Evolutionary conservation across 768 basidiomycete species (phyloP).

Genomic region (Phlebiopsis gigantea): DNA sequence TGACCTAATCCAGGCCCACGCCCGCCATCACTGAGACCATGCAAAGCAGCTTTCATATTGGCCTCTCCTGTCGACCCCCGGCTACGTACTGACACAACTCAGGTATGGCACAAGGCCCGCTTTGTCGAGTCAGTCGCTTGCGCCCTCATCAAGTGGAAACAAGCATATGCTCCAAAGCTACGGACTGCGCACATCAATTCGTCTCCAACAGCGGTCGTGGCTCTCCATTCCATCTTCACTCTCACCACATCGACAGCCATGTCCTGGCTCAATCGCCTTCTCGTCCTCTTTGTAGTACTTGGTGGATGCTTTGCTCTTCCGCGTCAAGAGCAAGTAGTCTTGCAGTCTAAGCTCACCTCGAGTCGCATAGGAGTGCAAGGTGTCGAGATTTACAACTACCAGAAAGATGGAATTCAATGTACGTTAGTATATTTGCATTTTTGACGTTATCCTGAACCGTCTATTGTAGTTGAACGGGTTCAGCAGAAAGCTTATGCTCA

Average conservation of each 20-base stretch:
- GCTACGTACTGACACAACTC: neutral
- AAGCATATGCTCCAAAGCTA: neutral
- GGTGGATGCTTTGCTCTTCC: neutral
- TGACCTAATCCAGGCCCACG: neutral
- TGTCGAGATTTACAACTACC: neutral
- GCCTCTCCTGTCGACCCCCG: neutral
- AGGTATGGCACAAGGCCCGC: too few relatives aligned
- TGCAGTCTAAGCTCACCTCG: neutral
- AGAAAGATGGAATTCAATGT: neutral
- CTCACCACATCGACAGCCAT: neutral
- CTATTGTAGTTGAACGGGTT: slow-evolving; percentile 53
- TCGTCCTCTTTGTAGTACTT: neutral
- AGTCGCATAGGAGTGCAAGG: neutral
- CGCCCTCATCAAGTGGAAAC: neutral
- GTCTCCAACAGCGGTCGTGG: neutral
- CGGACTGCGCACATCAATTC: neutral
- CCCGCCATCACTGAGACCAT: neutral
- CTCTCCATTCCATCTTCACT: neutral
- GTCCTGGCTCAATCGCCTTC: neutral
- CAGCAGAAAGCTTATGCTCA: slow-evolving; percentile 45
- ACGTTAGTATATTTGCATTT: neutral
- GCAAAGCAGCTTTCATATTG: neutral
- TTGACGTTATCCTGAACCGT: neutral
- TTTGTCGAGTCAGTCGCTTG: too few relatives aligned
- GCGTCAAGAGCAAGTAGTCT: neutral